Evolutionary conservation across 2,329 filamentous ascomycete species (phyloP).

Genomic region (Aspergillus hortae): DNA sequence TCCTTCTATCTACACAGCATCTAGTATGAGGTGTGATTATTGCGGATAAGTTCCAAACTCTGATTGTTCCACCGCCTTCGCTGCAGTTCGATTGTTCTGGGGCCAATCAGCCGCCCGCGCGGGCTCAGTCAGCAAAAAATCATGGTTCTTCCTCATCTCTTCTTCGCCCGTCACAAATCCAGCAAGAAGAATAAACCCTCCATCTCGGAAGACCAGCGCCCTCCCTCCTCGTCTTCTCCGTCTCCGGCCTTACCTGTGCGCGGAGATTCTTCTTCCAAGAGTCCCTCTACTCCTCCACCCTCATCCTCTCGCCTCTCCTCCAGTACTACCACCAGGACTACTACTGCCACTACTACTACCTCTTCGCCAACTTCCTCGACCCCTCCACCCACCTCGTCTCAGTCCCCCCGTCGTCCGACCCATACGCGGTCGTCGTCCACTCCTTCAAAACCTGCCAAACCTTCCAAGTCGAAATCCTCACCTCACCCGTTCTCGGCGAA

Average conservation of each 20-base stretch:
- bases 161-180: slow-evolving; percentile 30
- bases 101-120: slow-evolving; percentile 18
- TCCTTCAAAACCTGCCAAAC: slow-evolving; percentile 1
- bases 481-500: slow-evolving; percentile 7
- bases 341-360: slow-evolving; percentile 3
- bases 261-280: neutral
- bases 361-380: slow-evolving; percentile 6
- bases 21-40: too few relatives aligned
- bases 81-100: slow-evolving; percentile 30
- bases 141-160: slow-evolving; percentile 39
- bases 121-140: slow-evolving; percentile 18
- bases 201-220: slow-evolving; percentile 1
- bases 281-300: slow-evolving; percentile 6
- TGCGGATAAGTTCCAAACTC: slow-evolving; percentile 2
- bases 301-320: slow-evolving; percentile 5
- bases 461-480: slow-evolving; percentile 8
- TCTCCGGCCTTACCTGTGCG: slow-evolving; percentile 3
- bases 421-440: slow-evolving; percentile 7
- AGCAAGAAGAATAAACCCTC: slow-evolving; percentile 9
- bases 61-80: slow-evolving; percentile 39
- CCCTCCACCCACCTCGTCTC: slow-evolving; percentile 3
- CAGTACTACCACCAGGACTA: slow-evolving; percentile 7
- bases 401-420: slow-evolving; percentile 8
- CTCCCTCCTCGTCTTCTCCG: slow-evolving; percentile 7
- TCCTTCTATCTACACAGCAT: too few relatives aligned